Evolutionary conservation across 805 yeast species (phyloP), one percentile per base, ranked within the genome.

Genomic region (Priceomyces carsonii): DNA sequence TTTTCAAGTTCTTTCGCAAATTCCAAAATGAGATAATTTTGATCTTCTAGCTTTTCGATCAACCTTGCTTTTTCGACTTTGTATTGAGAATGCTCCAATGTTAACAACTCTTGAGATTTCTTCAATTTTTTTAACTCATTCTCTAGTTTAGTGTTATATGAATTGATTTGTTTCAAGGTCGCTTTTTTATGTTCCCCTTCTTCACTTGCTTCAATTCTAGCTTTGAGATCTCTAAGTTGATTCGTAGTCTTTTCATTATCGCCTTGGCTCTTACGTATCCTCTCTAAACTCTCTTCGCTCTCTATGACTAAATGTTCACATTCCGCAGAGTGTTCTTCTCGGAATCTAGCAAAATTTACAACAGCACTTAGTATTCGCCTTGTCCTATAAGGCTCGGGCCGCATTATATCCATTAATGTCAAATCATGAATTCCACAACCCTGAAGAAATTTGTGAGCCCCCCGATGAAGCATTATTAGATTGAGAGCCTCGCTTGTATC

Each of bases 401-500:
- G 79, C 39, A 77, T 68, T 19, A 89, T 64, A 61, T 89, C 96
- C 62, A 76, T 69, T 33, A 88, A 66, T 27, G 80, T 75, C 51
- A 88, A 85, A 57, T 89, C 95, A 38, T 77, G 70, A 2, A 89
- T 75, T 0, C 95, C 95, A 52, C 91, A 81, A 39, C 75, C 80
- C 29, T 71, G 70, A 44, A 86, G 69, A 55, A 86, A 84, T 50
- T 70, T 73, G 53, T 69, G 72, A 45, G 85, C 73, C 5, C 77
- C 76, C 34, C 79, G 61, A 40, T 80, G 85, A 17, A 83, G 59
- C 2, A 78, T 77, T 13, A 84, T 61, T 8, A 80, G 58, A 36
- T 65, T 63, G 48, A 80, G 53, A 5, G 81, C 63, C 36, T 56
- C 39, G 16, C 51, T 39, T 4, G 61, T 55, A 35, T 58, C 63